phyloP scores from a whole-genome alignment of 2,329 filamentous ascomycete species.

The Fusarium chaquense region DNA sequence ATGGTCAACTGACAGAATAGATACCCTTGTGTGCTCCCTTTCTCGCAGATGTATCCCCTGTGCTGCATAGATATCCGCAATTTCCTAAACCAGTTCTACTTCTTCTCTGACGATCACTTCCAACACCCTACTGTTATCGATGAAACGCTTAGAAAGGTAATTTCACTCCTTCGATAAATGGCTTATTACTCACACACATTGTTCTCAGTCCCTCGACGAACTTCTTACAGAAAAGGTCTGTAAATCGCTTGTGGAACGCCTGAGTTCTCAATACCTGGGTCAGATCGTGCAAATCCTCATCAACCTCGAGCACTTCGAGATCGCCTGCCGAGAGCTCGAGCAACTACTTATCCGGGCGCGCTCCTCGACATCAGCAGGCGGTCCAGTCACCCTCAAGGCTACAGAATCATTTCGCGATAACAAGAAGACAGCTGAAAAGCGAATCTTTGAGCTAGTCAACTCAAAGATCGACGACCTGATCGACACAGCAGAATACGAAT shows the following conservation, averaged over 20 bases:
- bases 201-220: conserved; percentile 84
- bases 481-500: conserved; percentile 97
- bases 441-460: conserved; percentile 98
- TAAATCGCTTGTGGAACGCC: conserved; percentile 85
- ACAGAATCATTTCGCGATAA: conserved; percentile 89
- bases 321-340: conserved; percentile 90
- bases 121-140: conserved; percentile 91
- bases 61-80: conserved; percentile 99
- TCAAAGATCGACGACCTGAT: conserved; percentile 98
- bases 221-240: conserved; percentile 95
- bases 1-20: conserved; percentile 56
- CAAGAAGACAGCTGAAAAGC: conserved; percentile 96
- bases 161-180: too few relatives aligned
- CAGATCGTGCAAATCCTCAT: conserved; percentile 99
- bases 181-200: conserved; percentile 14
- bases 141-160: conserved; percentile 83
- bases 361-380: conserved; percentile 83
- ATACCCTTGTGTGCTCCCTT: conserved; percentile 95
- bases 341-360: conserved; percentile 85
- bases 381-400: conserved; percentile 81
- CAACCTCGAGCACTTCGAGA: conserved; percentile 97
- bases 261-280: conserved; percentile 92
- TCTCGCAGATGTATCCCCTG: conserved; percentile 98
- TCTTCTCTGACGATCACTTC: conserved; percentile 97
- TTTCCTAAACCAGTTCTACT: conserved; percentile 98